Percentiles rank a stretch among this genome's conserved stretches.
Conservation (phyloP, 2,329 filamentous ascomycete species). For the Dothistroma septosporum region DNA sequence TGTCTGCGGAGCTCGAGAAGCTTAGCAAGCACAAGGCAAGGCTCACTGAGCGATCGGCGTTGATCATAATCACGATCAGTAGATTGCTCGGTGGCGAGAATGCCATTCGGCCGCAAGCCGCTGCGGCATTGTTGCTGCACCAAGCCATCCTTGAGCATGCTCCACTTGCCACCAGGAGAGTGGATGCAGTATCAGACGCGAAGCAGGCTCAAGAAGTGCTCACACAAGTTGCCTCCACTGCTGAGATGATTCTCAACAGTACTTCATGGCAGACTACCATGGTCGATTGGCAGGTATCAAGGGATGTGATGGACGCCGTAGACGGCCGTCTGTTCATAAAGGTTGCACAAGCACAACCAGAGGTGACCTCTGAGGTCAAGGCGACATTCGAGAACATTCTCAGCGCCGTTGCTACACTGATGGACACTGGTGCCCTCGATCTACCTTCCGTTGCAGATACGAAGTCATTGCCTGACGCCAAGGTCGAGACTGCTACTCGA, state of each 20-base stretch:
- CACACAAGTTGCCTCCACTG: constrained; percentile 36
- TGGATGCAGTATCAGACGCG: constrained; percentile 15
- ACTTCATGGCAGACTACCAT: constrained; percentile 23
- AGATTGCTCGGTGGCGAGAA: constrained; percentile 12
- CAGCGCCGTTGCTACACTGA: constrained; percentile 15
- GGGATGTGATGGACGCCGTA: constrained; percentile 53
- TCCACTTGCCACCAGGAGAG: constrained; percentile 29
- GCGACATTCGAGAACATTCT: constrained; percentile 24
- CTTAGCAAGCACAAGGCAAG: constrained; percentile 11
- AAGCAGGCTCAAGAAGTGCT: constrained; percentile 21
- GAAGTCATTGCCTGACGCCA: not conserved
- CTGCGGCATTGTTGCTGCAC: constrained; percentile 30
- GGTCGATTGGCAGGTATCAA: constrained; percentile 33
- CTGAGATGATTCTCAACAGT: constrained; percentile 37
- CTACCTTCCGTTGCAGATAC: not conserved
- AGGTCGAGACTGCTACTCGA: not conserved
- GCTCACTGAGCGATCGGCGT: constrained; percentile 27
- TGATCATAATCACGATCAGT: constrained; percentile 27
- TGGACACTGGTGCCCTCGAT: not conserved
- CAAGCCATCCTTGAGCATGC: constrained; percentile 29
- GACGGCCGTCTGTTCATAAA: constrained; percentile 51
- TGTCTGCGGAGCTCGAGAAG: constrained; percentile 16
- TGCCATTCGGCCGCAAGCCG: not conserved
- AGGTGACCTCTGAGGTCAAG: constrained; percentile 18
- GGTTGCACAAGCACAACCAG: constrained; percentile 13